Evolutionary conservation across 352 stramenopile genomes (phyloP).

Genomic region (Pythium periplocum): DNA sequence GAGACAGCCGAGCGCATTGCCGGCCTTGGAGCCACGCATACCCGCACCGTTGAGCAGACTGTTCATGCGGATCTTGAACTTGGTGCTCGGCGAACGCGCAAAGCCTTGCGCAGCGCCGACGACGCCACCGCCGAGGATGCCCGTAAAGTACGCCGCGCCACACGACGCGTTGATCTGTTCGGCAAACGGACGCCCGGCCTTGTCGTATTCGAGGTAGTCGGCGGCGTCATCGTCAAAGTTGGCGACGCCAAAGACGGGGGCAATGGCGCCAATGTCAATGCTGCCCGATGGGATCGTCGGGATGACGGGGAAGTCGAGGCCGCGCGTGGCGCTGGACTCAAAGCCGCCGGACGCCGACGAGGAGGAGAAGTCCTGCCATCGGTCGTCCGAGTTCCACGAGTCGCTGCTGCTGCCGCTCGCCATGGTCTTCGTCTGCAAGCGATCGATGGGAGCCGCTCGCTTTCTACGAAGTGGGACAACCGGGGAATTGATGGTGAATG

Average conservation of each 20-base stretch:
- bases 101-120: slow-evolving; percentile 70
- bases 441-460: slow-evolving; percentile 2
- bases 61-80: slow-evolving; percentile 89
- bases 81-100: slow-evolving; percentile 64
- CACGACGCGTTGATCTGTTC: slow-evolving; percentile 79
- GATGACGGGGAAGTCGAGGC: slow-evolving; percentile 67
- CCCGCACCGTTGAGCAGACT: slow-evolving; percentile 83
- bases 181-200: slow-evolving; percentile 77
- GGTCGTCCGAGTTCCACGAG: slow-evolving; percentile 71
- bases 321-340: slow-evolving; percentile 33
- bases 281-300: slow-evolving; percentile 66
- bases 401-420: slow-evolving; percentile 16
- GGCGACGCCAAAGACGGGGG: slow-evolving; percentile 81
- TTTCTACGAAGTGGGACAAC: too few species aligned
- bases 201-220: slow-evolving; percentile 86
- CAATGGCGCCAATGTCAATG: slow-evolving; percentile 80
- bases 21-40: slow-evolving; percentile 75
- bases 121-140: slow-evolving; percentile 72
- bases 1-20: slow-evolving; percentile 78
- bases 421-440: slow-evolving; percentile 23
- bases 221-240: slow-evolving; percentile 68
- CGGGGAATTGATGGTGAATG: too few species aligned
- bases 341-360: slow-evolving; percentile 24
- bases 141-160: slow-evolving; percentile 79
- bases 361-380: slow-evolving; percentile 64